Conservation (phyloP, 202 grass and related monocot genomes). For the Sporobolus alterniflorus region DNA sequence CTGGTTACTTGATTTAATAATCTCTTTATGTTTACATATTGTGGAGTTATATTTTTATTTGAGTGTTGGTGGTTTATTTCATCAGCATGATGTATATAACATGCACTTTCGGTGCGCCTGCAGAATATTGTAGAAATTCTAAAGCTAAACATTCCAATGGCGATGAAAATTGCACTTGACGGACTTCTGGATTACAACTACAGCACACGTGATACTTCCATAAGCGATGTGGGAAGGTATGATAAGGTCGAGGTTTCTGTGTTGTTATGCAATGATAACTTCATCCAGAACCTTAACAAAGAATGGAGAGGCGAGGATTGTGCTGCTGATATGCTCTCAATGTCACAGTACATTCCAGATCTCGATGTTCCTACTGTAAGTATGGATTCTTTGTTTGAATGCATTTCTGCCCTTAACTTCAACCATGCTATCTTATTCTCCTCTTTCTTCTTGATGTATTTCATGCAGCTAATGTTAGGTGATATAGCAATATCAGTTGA, state of each 20-base stretch:
- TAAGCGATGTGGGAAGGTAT: slow-evolving; percentile 77
- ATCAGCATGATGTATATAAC: not conserved
- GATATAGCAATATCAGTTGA: slow-evolving; percentile 92
- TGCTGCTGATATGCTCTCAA: slow-evolving; percentile 73
- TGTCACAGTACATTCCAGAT: slow-evolving; percentile 69
- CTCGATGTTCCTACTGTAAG: slow-evolving; percentile 89
- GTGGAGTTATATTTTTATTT: slow-evolving; percentile 6
- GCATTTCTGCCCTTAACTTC: slow-evolving; percentile 15
- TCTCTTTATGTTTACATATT: slow-evolving; percentile 5
- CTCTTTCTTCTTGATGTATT: slow-evolving; percentile 22
- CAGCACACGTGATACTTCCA: slow-evolving; percentile 70
- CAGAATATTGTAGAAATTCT: slow-evolving; percentile 91
- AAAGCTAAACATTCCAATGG: slow-evolving; percentile 91
- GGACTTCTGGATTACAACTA: slow-evolving; percentile 87
- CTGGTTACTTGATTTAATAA: slow-evolving; percentile 1
- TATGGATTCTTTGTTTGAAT: slow-evolving; percentile 34
- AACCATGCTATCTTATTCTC: slow-evolving; percentile 17
- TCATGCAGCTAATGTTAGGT: slow-evolving; percentile 83
- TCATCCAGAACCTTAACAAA: slow-evolving; percentile 77
- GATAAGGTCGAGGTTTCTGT: slow-evolving; percentile 89
- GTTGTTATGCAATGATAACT: slow-evolving; percentile 73
- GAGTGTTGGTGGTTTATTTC: not conserved
- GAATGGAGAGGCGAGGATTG: slow-evolving; percentile 71
- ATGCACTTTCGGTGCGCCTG: not conserved
- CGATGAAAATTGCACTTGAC: slow-evolving; percentile 92